A percentile compares a stretch with the other conserved stretches of the same genome.
Conservation (phyloP, 306 rosid genomes). For the Ammopiptanthus mongolicus region DNA sequence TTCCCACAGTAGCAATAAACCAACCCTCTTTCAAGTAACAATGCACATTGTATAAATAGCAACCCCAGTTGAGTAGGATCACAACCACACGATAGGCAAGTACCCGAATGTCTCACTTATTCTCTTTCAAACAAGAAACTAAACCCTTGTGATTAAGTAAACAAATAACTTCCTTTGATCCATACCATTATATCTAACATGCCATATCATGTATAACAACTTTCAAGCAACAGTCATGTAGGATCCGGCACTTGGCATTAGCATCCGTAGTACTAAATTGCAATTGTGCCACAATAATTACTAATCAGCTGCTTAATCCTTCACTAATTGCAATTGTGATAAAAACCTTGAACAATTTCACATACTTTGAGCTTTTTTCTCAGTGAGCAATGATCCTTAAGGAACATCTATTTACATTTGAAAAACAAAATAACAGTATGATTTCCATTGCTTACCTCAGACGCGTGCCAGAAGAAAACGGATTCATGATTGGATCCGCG, state of each 20-base stretch:
- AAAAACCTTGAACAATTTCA: background rate
- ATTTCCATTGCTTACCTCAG: constrained; percentile 43
- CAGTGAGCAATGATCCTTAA: background rate
- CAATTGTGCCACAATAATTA: background rate
- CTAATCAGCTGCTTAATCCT: constrained; percentile 18
- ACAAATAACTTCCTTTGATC: background rate
- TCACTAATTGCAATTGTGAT: background rate
- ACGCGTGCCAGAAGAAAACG: constrained; percentile 77
- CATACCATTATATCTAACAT: background rate
- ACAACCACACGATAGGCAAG: background rate
- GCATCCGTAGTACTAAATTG: background rate
- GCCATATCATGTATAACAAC: background rate
- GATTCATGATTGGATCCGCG: constrained; percentile 57
- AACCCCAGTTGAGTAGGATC: too few relatives aligned
- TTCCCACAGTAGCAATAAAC: background rate
- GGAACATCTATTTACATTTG: too few relatives aligned
- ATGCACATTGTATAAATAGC: background rate
- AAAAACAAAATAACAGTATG: background rate
- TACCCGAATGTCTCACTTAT: background rate
- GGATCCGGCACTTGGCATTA: constrained; percentile 4
- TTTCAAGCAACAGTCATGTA: background rate
- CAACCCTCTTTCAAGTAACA: background rate
- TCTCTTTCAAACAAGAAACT: background rate
- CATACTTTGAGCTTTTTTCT: background rate
- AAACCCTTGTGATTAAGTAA: background rate